Evolutionary conservation across 371 early-diverging fungal genomes (phyloP), one percentile per base, ranked within the genome.

Genomic region (Circinella minor): DNA sequence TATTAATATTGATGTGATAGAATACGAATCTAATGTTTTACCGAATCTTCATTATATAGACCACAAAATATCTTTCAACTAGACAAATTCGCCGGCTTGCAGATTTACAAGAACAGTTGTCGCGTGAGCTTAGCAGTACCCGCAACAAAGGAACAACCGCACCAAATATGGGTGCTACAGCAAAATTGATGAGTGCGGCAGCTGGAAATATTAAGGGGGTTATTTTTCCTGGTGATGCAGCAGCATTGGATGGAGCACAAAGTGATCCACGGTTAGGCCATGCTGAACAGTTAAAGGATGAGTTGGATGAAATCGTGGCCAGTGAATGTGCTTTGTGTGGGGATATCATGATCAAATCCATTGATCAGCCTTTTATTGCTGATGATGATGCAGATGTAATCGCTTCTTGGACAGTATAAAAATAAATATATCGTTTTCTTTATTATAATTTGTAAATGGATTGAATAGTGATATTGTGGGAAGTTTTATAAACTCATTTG

Each of bases 261-360:
- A 77, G 79, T 38, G 80, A 81, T 68, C 72, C 76, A 67, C 73
- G 78, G 10, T 72, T 78, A 18, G 80, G 81, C 3, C 72, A 80
- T 37, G 55, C 77, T 9, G 83, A 87, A 64, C 71, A 79, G 64
- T 65, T 84, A 57, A 67, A 91, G 76, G 91, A 90, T n/a, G 91
- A 95, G 72, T 75, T 95, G 64, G 95, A 96, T 65, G 87, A 92
- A 18, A 75, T 95, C 46, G 86, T 97, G 1, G 93, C 95, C 1
- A 83, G 86, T 7, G 96, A 97, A 75, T 97, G 97, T 77, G 77
- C 89, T 11, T 76, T 95, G 9, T 97, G 97, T 60, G 95, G 96
- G 18, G 96, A 96, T 63, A 75, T 91, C 37, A 95, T 95, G 92
- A 94, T 96, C 74, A 88, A 88, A 71, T 86, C 89, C 17, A 89